Conservation (phyloP, 305 asterid genomes). For the Plantago coronopus region DNA sequence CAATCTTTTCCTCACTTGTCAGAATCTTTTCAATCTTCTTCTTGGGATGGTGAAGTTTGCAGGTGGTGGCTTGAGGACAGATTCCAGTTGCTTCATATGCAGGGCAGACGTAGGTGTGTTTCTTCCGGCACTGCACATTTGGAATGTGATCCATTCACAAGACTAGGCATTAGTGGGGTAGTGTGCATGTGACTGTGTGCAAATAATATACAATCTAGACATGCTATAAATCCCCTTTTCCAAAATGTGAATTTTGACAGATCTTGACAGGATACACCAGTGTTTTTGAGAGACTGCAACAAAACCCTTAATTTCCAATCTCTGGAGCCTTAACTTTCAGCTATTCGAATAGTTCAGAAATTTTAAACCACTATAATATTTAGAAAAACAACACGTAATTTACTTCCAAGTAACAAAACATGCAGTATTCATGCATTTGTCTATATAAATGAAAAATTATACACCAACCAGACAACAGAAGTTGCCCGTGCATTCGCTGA, state of each 20-base stretch:
- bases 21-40: constrained; percentile 60
- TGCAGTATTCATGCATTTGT: not conserved
- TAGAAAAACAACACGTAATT: too few species aligned
- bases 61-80: constrained; percentile 62
- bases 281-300: constrained; percentile 4
- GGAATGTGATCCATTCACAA: constrained; percentile 54
- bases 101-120: constrained; percentile 85
- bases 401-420: too few species aligned
- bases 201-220: not conserved
- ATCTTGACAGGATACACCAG: not conserved
- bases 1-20: constrained; percentile 43
- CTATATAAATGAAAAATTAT: not conserved
- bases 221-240: not conserved
- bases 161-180: constrained; percentile 39
- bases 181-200: constrained; percentile 33
- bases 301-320: constrained; percentile 3
- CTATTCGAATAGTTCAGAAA: too few species aligned
- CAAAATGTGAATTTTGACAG: not conserved
- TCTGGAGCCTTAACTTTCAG: not conserved
- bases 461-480: constrained; percentile 14
- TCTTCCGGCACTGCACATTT: constrained; percentile 92
- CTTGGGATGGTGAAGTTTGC: constrained; percentile 98
- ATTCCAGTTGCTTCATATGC: constrained; percentile 70
- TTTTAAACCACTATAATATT: too few species aligned
- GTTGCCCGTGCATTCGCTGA: constrained; percentile 13